phyloP scores from a whole-genome alignment of 352 stramenopile genomes.

The Plasmopara muralis region DNA sequence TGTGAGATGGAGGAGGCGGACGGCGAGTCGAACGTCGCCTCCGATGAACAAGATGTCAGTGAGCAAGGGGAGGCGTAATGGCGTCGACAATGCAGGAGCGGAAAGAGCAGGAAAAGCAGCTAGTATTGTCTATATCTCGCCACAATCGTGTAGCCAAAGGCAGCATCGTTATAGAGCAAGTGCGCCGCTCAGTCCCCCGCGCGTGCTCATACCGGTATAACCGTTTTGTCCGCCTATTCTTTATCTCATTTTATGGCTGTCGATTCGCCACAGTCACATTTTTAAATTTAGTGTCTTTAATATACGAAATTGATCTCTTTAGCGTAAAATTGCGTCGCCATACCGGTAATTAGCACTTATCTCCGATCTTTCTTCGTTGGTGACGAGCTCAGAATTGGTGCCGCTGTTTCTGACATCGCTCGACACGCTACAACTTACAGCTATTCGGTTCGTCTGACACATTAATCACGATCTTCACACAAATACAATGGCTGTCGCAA shows the following conservation, averaged over 20 bases:
- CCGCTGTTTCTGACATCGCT: neutral
- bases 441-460: neutral
- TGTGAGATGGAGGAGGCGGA: slow-evolving; percentile 33
- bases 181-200: neutral
- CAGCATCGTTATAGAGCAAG: slow-evolving; percentile 19
- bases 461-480: neutral
- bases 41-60: slow-evolving; percentile 8
- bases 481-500: slow-evolving; percentile 19
- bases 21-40: slow-evolving; percentile 24
- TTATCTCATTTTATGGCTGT: slow-evolving; percentile 17
- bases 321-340: no score
- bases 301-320: neutral
- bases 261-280: neutral
- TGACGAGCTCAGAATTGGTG: slow-evolving; percentile 15
- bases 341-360: slow-evolving; percentile 9
- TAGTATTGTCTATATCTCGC: slow-evolving; percentile 1
- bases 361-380: slow-evolving; percentile 27
- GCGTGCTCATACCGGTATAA: neutral
- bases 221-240: slow-evolving; percentile 17
- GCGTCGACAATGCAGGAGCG: slow-evolving; percentile 8
- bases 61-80: slow-evolving; percentile 18
- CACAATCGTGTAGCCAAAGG: slow-evolving; percentile 17
- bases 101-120: slow-evolving; percentile 5
- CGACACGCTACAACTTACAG: slow-evolving; percentile 1
- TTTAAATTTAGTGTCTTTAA: neutral